phyloP scores from a whole-genome alignment of 768 basidiomycete species.

The Rossbeevera mucosa region DNA sequence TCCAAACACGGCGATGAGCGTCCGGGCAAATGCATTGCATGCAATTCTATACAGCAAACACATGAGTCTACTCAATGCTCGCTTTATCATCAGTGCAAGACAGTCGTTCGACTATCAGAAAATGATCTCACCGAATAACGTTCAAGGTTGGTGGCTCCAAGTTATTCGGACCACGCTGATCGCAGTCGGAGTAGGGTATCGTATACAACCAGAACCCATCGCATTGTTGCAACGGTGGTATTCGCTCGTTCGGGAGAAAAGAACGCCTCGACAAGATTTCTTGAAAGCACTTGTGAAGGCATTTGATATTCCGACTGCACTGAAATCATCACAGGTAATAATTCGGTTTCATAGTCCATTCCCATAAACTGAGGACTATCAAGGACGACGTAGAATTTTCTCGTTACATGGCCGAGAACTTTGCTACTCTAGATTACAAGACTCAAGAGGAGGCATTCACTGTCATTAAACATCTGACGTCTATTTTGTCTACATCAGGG shows the following conservation, averaged over 20 bases:
- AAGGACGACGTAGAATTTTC: slow-evolving; percentile 82
- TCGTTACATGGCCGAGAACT: slow-evolving; percentile 94
- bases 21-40: slow-evolving; percentile 78
- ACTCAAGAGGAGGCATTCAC: slow-evolving; percentile 89
- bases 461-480: slow-evolving; percentile 75
- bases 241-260: slow-evolving; percentile 84
- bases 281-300: slow-evolving; percentile 75
- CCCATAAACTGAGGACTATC: background rate
- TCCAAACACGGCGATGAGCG: slow-evolving; percentile 51
- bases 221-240: slow-evolving; percentile 92
- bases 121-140: slow-evolving; percentile 40
- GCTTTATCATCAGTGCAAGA: slow-evolving; percentile 76
- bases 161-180: background rate
- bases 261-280: slow-evolving; percentile 81
- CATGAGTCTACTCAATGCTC: slow-evolving; percentile 80
- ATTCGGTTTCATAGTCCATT: background rate
- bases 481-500: slow-evolving; percentile 71
- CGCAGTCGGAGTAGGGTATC: slow-evolving; percentile 48
- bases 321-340: slow-evolving; percentile 54
- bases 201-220: slow-evolving; percentile 54
- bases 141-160: slow-evolving; percentile 45
- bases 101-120: slow-evolving; percentile 83
- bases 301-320: slow-evolving; percentile 66
- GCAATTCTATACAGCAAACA: slow-evolving; percentile 83
- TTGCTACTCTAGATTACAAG: slow-evolving; percentile 90